Percentiles rank a stretch among this genome's conserved stretches.
These are phyloP conservation scores for Xylariaceae sp. DNA, from an alignment of 2,329 filamentous ascomycete genomes.

Conservation along the genomic window DNA sequence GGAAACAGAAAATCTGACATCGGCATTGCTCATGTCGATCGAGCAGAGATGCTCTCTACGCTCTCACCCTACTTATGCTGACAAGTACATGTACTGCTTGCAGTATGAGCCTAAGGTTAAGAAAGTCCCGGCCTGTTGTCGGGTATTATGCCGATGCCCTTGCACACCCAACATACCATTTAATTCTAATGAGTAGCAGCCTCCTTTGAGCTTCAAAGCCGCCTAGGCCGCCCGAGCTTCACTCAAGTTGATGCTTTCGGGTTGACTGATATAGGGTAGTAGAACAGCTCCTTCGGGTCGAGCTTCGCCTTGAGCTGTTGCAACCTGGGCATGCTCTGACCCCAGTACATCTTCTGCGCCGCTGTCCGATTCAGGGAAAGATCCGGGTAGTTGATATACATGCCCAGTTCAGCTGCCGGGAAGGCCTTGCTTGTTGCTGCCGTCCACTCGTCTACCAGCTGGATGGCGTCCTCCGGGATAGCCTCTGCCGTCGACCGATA, in stretches of 20 bases:
- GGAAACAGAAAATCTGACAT: too few relatives aligned
- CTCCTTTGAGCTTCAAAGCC: background rate
- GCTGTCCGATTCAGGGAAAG: conserved; percentile 39
- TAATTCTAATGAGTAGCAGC: too few relatives aligned
- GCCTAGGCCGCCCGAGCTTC: background rate
- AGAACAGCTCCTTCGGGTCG: conserved; percentile 38
- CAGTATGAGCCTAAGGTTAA: too few relatives aligned
- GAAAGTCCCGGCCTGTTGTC: too few relatives aligned
- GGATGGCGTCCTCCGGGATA: conserved; percentile 25
- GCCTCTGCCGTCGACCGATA: conserved; percentile 33
- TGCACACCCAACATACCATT: too few relatives aligned
- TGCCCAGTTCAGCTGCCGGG: conserved; percentile 23
- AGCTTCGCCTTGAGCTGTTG: conserved; percentile 35
- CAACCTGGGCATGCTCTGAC: conserved; percentile 34
- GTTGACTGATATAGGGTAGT: conserved; percentile 33
- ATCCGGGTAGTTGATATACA: conserved; percentile 51
- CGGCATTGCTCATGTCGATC: too few relatives aligned
- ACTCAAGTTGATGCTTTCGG: conserved; percentile 13
- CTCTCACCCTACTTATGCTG: too few relatives aligned
- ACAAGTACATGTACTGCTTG: too few relatives aligned
- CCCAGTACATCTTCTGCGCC: conserved; percentile 47
- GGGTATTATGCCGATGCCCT: too few relatives aligned
- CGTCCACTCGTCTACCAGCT: conserved; percentile 27
- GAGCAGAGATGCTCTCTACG: too few relatives aligned
- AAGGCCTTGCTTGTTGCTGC: conserved; percentile 21